These are phyloP conservation scores for Kandelia obovata DNA, from an alignment of 345 rosid genomes.

Conservation along the genomic window DNA sequence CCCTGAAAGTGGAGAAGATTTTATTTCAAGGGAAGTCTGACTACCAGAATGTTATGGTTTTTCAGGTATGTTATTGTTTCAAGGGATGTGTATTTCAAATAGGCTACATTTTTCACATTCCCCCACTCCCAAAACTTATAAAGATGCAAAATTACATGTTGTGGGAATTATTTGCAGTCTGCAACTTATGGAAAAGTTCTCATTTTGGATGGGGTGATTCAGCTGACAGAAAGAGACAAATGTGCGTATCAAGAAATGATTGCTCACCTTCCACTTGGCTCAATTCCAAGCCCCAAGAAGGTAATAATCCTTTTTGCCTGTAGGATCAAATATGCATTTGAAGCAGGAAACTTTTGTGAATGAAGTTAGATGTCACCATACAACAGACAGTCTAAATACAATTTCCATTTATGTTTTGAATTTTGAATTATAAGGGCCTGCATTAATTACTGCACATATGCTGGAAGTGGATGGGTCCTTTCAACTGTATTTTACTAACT, in stretches of 20 bases:
- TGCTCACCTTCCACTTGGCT: slow-evolving; percentile 90
- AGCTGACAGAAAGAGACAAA: slow-evolving; percentile 92
- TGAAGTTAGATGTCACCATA: too few relatives aligned
- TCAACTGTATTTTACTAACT: not conserved
- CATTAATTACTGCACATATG: too few relatives aligned
- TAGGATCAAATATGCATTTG: too few relatives aligned
- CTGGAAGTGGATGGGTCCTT: not conserved
- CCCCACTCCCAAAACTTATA: not conserved
- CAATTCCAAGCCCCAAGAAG: slow-evolving; percentile 85
- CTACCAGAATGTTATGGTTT: slow-evolving; percentile 82
- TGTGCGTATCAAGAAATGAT: slow-evolving; percentile 99
- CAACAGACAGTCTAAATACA: too few relatives aligned
- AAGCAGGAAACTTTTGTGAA: too few relatives aligned
- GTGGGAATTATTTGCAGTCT: slow-evolving; percentile 42
- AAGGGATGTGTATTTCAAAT: not conserved
- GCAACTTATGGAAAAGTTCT: slow-evolving; percentile 91
- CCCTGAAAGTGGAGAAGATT: slow-evolving; percentile 78
- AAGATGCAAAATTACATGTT: not conserved
- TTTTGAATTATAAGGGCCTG: not conserved
- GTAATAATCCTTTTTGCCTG: slow-evolving; percentile 25
- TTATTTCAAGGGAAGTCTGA: slow-evolving; percentile 84
- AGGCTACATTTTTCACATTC: not conserved
- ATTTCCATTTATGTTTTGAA: not conserved
- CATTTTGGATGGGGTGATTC: slow-evolving; percentile 93
- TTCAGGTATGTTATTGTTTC: slow-evolving; percentile 52